A percentile compares a stretch with the other conserved stretches of the same genome.
phyloP scores from a whole-genome alignment of 108 stramenopile genomes.

The Nannochloropsis oceanica region DNA sequence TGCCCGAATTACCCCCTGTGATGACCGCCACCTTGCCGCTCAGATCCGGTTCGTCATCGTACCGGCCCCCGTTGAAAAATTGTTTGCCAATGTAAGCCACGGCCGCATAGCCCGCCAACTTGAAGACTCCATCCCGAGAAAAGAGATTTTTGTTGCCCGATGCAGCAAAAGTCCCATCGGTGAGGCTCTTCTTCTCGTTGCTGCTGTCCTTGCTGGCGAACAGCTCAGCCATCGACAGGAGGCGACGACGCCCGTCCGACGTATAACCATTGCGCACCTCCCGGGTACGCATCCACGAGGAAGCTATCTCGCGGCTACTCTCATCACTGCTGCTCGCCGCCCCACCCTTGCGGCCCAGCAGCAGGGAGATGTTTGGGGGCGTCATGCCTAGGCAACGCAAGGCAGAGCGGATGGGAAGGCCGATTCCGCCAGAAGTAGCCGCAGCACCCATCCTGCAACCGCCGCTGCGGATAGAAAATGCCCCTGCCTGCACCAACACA shows the following conservation, averaged over 20 bases:
- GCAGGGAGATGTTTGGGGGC: background rate
- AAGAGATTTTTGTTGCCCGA: background rate
- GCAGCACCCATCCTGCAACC: background rate
- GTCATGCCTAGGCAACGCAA: background rate
- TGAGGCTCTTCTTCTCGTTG: background rate
- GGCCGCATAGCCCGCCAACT: background rate
- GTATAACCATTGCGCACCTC: background rate
- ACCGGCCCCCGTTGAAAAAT: background rate
- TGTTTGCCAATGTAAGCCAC: background rate
- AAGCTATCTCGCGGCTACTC: background rate
- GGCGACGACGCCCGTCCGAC: background rate
- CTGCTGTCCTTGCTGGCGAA: background rate
- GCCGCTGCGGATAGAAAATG: background rate
- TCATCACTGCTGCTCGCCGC: background rate
- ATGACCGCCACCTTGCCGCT: conserved; percentile 31
- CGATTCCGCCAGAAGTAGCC: background rate
- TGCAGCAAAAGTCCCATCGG: background rate
- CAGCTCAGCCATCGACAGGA: background rate
- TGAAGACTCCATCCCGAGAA: background rate
- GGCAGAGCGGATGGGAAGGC: background rate
- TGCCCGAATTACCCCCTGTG: conserved; percentile 40
- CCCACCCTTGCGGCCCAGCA: background rate
- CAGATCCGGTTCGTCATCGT: conserved; percentile 6
- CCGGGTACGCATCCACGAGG: background rate
- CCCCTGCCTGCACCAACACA: background rate